Evolutionary conservation across 139 green algal species (phyloP).

Genomic region (Pycnococcus provasolii): DNA sequence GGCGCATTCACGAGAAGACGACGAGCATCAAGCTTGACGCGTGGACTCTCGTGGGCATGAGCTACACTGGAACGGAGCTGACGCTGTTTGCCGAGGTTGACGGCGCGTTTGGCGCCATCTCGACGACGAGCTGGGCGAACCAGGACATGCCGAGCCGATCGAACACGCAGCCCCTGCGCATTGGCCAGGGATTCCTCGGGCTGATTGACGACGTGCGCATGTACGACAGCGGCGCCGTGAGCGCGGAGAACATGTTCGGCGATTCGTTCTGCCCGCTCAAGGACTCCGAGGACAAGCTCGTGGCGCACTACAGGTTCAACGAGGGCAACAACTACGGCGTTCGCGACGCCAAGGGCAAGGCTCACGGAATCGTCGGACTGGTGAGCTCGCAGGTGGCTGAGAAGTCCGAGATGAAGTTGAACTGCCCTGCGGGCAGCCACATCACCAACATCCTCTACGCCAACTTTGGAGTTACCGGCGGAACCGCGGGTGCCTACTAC

Average conservation of each 20-base stretch:
- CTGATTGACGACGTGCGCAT: conserved; percentile 24
- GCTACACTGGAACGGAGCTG: conserved; percentile 26
- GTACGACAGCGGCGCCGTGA: background rate
- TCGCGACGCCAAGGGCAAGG: conserved; percentile 9
- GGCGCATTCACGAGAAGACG: conserved; percentile 11
- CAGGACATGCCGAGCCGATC: conserved; percentile 9
- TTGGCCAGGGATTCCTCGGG: conserved; percentile 25
- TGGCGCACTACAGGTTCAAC: conserved; percentile 32
- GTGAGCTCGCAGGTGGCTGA: conserved; percentile 11
- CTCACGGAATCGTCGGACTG: conserved; percentile 24
- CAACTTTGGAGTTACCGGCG: conserved; percentile 25
- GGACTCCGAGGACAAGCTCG: conserved; percentile 1
- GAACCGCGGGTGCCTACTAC: conserved; percentile 17
- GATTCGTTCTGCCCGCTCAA: conserved; percentile 5
- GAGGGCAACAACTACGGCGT: conserved; percentile 8
- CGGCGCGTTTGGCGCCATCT: background rate
- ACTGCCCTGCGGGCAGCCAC: conserved; percentile 16
- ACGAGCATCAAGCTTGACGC: background rate
- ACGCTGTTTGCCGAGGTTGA: conserved; percentile 13
- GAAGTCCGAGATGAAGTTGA: conserved; percentile 14
- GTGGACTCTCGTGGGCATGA: conserved; percentile 13
- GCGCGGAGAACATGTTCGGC: background rate
- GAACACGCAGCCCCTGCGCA: conserved; percentile 22
- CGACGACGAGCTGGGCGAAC: conserved; percentile 1
- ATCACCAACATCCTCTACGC: conserved; percentile 26